These are phyloP conservation scores for Thraustotheca clavata DNA, from an alignment of 352 stramenopile genomes.

Conservation along the genomic window DNA sequence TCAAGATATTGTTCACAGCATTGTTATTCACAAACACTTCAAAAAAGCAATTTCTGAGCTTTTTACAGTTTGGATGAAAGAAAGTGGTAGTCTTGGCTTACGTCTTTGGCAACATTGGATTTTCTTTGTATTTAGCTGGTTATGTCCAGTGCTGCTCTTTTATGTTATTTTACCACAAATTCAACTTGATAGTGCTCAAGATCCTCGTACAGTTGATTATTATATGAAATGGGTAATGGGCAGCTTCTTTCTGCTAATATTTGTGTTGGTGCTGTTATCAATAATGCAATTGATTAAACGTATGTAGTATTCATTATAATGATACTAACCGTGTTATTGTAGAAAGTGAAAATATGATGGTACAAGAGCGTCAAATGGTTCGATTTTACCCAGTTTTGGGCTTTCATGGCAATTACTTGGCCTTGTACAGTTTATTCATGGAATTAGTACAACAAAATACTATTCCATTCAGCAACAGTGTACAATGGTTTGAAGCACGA, in stretches of 20 bases:
- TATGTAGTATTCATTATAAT: background rate
- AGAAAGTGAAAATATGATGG: slow-evolving; percentile 46
- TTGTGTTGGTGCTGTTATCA: slow-evolving; percentile 29
- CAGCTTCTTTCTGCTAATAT: slow-evolving; percentile 30
- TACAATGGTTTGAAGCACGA: slow-evolving; percentile 36
- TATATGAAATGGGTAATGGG: slow-evolving; percentile 39
- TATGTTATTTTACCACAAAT: slow-evolving; percentile 11
- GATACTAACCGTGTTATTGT: background rate
- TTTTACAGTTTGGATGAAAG: slow-evolving; percentile 48
- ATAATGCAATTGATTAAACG: slow-evolving; percentile 36
- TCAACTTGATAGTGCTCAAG: slow-evolving; percentile 1
- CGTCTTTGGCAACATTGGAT: slow-evolving; percentile 36
- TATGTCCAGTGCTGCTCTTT: slow-evolving; percentile 22
- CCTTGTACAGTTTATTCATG: slow-evolving; percentile 31
- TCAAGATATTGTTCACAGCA: slow-evolving; percentile 14
- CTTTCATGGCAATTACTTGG: slow-evolving; percentile 45
- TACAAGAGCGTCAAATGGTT: slow-evolving; percentile 43
- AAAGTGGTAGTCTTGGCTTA: slow-evolving; percentile 43
- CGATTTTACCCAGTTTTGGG: slow-evolving; percentile 34
- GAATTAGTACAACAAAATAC: slow-evolving; percentile 58
- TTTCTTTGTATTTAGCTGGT: slow-evolving; percentile 33
- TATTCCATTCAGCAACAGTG: slow-evolving; percentile 42
- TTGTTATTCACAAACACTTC: slow-evolving; percentile 34
- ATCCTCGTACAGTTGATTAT: slow-evolving; percentile 20
- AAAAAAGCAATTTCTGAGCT: slow-evolving; percentile 37